Evolutionary conservation across 148 eudicot species (phyloP).

Genomic region (Drosera capensis): DNA sequence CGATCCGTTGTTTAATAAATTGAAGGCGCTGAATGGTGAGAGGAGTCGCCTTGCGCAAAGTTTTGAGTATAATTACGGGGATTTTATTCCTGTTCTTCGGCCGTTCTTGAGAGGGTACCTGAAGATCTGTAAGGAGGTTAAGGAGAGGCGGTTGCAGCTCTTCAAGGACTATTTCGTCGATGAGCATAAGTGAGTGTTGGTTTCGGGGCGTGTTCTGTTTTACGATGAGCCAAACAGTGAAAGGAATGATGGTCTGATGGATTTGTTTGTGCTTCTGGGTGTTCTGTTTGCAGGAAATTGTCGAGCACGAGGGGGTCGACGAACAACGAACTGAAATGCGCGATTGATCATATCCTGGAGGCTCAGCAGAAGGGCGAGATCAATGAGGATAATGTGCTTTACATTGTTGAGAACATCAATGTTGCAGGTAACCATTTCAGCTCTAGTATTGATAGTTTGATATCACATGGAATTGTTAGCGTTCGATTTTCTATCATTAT

Average conservation of each 20-base stretch:
- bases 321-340: slow-evolving; percentile 36
- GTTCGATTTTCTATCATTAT: neutral
- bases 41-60: slow-evolving; percentile 44
- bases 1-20: slow-evolving; percentile 26
- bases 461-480: neutral
- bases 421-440: slow-evolving; percentile 16
- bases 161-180: slow-evolving; percentile 27
- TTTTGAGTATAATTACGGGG: slow-evolving; percentile 46
- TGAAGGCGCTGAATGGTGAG: slow-evolving; percentile 24
- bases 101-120: slow-evolving; percentile 38
- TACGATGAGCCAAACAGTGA: too few species aligned
- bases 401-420: slow-evolving; percentile 73
- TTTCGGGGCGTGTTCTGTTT: too few species aligned
- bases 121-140: slow-evolving; percentile 32
- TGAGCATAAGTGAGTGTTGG: slow-evolving; percentile 21
- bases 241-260: too few species aligned
- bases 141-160: slow-evolving; percentile 23
- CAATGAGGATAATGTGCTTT: slow-evolving; percentile 49
- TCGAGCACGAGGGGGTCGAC: slow-evolving; percentile 17
- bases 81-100: slow-evolving; percentile 39
- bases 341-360: slow-evolving; percentile 62
- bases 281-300: slow-evolving; percentile 16
- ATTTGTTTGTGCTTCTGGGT: too few species aligned
- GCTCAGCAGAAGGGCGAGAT: slow-evolving; percentile 56
- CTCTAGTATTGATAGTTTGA: neutral